phyloP scores from a whole-genome alignment of 73 alveolate species.

The Tetrahymena borealis region DNA sequence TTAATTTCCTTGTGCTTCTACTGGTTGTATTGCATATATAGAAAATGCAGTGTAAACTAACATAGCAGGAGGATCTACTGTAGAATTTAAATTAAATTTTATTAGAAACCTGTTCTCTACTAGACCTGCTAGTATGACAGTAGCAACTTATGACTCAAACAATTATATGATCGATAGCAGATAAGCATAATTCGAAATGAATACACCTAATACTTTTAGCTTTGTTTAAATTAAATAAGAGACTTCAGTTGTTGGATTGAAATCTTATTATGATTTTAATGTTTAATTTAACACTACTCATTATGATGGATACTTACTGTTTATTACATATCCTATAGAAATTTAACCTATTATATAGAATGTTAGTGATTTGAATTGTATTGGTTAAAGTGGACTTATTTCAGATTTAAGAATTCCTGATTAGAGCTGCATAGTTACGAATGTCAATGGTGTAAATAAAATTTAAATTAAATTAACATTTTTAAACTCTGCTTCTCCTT shows the following conservation, averaged over 20 bases:
- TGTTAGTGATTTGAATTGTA: background rate
- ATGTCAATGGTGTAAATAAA: background rate
- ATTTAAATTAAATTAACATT: background rate
- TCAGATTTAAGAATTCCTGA: background rate
- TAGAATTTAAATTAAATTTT: background rate
- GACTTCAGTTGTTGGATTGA: background rate
- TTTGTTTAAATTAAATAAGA: background rate
- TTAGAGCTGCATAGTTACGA: background rate
- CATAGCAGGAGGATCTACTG: background rate
- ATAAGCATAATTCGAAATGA: background rate
- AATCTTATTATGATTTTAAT: background rate
- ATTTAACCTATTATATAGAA: background rate
- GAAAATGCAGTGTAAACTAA: background rate
- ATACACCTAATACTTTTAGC: background rate
- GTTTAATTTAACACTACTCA: background rate
- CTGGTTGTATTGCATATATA: background rate
- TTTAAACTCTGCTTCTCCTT: background rate
- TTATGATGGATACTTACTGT: background rate
- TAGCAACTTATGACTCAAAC: background rate
- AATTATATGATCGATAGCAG: background rate
- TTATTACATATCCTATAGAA: background rate
- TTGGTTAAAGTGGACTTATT: background rate
- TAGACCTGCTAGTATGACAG: background rate
- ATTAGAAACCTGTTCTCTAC: background rate
- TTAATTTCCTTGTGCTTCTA: background rate